Base-by-base conservation (phyloP, 306 rosid species). In the Vachellia collinsii region DNA sequence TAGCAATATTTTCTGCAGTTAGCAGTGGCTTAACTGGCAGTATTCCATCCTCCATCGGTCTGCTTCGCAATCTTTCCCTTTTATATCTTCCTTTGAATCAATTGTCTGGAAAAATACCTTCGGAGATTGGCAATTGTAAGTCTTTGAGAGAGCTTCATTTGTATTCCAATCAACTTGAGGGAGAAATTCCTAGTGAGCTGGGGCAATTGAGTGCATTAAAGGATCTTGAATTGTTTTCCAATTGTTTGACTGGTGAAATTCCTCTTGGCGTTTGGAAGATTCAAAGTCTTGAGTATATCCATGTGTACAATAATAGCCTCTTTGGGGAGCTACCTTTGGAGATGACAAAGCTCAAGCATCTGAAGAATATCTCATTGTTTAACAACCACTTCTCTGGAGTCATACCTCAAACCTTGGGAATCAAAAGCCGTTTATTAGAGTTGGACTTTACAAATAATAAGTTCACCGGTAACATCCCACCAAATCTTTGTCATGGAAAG, bases 261-360 rank as follows among this genome's bases (percentile, higher is more conserved):
- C 99, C 99, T 1, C 70, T 80, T 14, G 84, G 92, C 68, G 77
- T 92, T 17, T 94, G 99, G 99, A 94, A 93, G 90, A 93, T 93
- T 82, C 90, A 67, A 47, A 75, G 85, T 68, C 97, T 92, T 48
- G 34, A 83, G 82, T 29, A 82, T 39, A 69, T 94, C 76, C 81
- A 79, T 72, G 79, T 94, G 70, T 91, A 92, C 74, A 80, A 85
- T 25, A 94, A 92, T 48, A 88, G 75, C 51, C 94, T 94, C 59
- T 84, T 79, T 10, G 99, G 97, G 47, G 90, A 91, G 37, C 76
- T 94, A 3, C 97, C 97, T 74, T 22, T 78, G 54, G 92, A 89
- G 86, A 86, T 91, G 81, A 84, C 92, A 12, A 89, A 88, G 81
- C 91, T 92, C 66, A 91, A 86, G 83, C 85, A 87, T 5, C 90